Evolutionary conservation across 257 asterid species (phyloP).

Genomic region (Nicotiana obtusifolia): DNA sequence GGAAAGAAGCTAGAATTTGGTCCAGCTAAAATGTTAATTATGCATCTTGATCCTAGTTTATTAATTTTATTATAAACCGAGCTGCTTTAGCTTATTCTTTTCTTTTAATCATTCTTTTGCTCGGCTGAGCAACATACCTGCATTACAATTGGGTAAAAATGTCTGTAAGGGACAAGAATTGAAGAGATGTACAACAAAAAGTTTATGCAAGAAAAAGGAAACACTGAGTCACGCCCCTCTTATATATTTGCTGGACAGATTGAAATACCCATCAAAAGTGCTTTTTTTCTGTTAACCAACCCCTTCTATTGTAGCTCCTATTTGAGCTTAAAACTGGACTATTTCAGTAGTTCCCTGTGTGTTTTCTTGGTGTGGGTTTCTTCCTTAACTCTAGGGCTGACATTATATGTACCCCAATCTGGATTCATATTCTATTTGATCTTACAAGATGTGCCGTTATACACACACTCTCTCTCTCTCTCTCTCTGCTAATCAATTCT

Average conservation of each 20-base stretch:
- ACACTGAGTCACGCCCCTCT: too few species aligned
- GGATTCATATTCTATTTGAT: neutral
- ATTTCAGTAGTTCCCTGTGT: too few species aligned
- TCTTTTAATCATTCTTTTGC: neutral
- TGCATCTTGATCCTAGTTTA: neutral
- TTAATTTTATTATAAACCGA: too few species aligned
- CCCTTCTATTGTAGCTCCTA: too few species aligned
- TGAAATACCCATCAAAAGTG: too few species aligned
- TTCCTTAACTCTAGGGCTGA: neutral
- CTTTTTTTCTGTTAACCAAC: too few species aligned
- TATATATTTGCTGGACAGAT: too few species aligned
- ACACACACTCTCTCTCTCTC: too few species aligned
- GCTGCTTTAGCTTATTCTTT: neutral
- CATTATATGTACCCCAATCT: neutral
- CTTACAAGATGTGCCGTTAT: neutral
- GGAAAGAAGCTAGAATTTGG: neutral
- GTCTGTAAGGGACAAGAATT: neutral
- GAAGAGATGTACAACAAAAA: neutral
- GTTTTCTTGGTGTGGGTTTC: neutral
- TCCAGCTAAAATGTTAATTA: neutral
- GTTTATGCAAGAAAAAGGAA: too few species aligned
- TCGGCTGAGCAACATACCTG: neutral
- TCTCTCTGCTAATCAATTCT: neutral
- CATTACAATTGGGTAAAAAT: neutral
- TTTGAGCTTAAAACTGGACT: too few species aligned